Conservation (phyloP, 2,329 filamentous ascomycete species). For the Lecanicillium sp. region DNA sequence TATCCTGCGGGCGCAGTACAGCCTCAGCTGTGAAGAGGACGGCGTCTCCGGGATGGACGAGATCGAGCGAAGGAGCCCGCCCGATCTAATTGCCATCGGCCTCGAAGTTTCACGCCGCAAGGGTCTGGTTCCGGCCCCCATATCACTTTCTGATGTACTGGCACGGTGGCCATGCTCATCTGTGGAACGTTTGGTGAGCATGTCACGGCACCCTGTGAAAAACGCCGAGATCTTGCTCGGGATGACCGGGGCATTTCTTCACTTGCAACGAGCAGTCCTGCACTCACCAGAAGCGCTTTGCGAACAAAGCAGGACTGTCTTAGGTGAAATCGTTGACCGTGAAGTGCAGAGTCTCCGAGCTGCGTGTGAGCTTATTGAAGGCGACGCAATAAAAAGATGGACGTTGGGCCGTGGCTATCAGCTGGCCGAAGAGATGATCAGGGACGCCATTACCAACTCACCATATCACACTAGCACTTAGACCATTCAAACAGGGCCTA, state of each 20-base stretch:
- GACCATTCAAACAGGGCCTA: no score
- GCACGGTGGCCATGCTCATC: background rate
- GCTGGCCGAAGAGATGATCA: background rate
- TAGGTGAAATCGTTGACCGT: background rate
- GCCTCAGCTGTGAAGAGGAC: background rate
- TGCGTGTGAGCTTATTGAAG: background rate
- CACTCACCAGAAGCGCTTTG: background rate
- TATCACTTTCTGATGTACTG: background rate
- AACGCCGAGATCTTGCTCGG: background rate
- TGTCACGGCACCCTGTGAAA: background rate
- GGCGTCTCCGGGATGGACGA: slow-evolving; percentile 7
- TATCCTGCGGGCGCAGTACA: slow-evolving; percentile 1
- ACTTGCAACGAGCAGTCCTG: background rate
- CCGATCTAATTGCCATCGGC: slow-evolving; percentile 1
- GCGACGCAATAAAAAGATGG: background rate
- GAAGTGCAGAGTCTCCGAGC: background rate
- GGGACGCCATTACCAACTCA: background rate
- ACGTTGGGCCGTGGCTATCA: background rate
- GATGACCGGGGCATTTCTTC: background rate
- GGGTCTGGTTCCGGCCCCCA: background rate
- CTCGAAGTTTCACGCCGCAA: slow-evolving; percentile 2
- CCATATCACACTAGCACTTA: no score
- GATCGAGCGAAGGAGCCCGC: background rate
- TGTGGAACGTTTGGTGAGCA: background rate
- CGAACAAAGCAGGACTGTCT: background rate